phyloP scores from a whole-genome alignment of 1,284 basidiomycete genomes.

The Cryptococcus neoformans region DNA sequence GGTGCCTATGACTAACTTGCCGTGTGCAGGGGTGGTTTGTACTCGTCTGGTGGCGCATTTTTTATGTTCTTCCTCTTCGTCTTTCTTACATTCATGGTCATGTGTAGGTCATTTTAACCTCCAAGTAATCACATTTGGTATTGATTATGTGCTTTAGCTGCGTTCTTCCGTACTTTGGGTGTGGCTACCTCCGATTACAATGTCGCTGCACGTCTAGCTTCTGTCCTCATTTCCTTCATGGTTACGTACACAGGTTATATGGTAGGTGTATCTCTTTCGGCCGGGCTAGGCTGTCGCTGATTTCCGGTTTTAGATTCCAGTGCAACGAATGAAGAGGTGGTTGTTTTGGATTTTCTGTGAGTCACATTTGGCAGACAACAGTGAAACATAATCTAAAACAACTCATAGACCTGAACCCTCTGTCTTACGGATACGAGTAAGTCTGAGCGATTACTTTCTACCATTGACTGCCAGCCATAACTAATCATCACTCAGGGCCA shows the following conservation, averaged over 20 bases:
- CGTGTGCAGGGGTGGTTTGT: slow-evolving; percentile 48
- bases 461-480: neutral
- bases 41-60: slow-evolving; percentile 31
- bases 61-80: slow-evolving; percentile 50
- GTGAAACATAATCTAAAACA: neutral
- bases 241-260: slow-evolving; percentile 48
- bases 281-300: neutral
- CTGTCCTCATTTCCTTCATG: slow-evolving; percentile 53
- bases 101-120: slow-evolving; percentile 51
- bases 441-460: neutral
- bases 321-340: slow-evolving; percentile 79
- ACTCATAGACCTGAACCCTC: slow-evolving; percentile 60
- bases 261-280: slow-evolving; percentile 2
- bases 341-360: slow-evolving; percentile 67
- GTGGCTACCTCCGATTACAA: slow-evolving; percentile 52
- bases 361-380: neutral
- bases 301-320: slow-evolving; percentile 40
- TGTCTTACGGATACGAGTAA: slow-evolving; percentile 66
- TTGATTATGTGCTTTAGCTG: neutral
- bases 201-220: slow-evolving; percentile 54
- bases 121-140: neutral
- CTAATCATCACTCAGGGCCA: slow-evolving; percentile 44
- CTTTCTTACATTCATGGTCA: slow-evolving; percentile 49
- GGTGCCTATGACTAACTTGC: slow-evolving; percentile 1
- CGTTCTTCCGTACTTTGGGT: slow-evolving; percentile 50